Evolutionary conservation across 139 green algal genomes (phyloP).

Genomic region (Ettlia oleoabundans): DNA sequence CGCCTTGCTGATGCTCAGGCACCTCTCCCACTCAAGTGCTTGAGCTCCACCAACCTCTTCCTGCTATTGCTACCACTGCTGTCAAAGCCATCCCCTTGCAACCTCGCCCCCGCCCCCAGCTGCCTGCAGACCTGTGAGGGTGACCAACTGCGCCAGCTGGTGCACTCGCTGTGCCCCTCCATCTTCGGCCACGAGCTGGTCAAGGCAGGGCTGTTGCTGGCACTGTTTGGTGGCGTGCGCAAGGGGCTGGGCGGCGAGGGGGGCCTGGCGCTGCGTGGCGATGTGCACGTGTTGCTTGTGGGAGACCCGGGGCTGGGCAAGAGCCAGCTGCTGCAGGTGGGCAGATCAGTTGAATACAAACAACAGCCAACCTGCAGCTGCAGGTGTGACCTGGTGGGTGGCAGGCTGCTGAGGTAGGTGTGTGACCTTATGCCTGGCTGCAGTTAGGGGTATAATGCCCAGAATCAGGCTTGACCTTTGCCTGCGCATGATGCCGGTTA

Average conservation of each 20-base stretch:
- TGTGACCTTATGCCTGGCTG: too few species aligned
- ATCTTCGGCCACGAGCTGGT: conserved; percentile 93
- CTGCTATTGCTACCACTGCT: not conserved
- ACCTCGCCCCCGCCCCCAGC: too few species aligned
- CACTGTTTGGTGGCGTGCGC: conserved; percentile 87
- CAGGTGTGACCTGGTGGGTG: not conserved
- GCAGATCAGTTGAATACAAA: too few species aligned
- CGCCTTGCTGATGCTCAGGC: too few species aligned
- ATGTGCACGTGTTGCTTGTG: conserved; percentile 89
- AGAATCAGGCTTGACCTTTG: too few species aligned
- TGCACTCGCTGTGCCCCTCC: conserved; percentile 83
- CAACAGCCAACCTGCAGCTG: too few species aligned
- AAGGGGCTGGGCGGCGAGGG: conserved; percentile 53
- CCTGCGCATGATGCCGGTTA: too few species aligned
- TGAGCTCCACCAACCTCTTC: not conserved
- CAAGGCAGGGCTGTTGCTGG: conserved; percentile 90
- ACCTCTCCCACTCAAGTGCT: too few species aligned
- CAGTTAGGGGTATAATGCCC: too few species aligned
- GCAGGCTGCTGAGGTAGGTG: not conserved
- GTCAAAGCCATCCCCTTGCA: not conserved
- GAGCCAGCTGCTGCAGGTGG: conserved; percentile 88
- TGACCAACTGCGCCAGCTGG: conserved; percentile 79
- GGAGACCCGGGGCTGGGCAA: conserved; percentile 92
- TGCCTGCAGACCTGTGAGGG: conserved; percentile 63
- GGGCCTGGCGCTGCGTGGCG: conserved; percentile 68